These are phyloP conservation scores for Fusarium anthophilum DNA, from an alignment of 2,329 filamentous ascomycete genomes.

Conservation along the genomic window DNA sequence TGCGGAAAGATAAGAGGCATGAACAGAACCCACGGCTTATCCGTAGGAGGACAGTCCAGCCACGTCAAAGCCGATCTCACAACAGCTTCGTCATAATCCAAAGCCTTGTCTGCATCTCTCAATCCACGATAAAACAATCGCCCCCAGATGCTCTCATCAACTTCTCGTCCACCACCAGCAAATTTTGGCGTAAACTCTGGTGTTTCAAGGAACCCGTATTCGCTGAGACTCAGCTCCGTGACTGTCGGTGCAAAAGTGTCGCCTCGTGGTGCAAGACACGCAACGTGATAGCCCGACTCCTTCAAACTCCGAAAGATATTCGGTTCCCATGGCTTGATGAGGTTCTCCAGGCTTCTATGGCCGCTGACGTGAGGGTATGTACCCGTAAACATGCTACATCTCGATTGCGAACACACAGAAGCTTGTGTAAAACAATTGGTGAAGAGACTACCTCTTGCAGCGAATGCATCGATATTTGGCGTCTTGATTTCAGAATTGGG, in stretches of 20 bases:
- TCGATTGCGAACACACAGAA: slow-evolving; percentile 57
- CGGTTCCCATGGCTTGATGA: slow-evolving; percentile 60
- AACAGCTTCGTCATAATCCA: slow-evolving; percentile 57
- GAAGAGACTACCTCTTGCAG: slow-evolving; percentile 50
- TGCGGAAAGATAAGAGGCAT: slow-evolving; percentile 56
- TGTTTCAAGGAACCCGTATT: slow-evolving; percentile 56
- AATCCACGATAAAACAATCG: slow-evolving; percentile 54
- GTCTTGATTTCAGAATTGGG: slow-evolving; percentile 45
- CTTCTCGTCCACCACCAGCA: slow-evolving; percentile 24
- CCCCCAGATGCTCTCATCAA: slow-evolving; percentile 50
- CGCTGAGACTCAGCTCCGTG: slow-evolving; percentile 55
- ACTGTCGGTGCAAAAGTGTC: slow-evolving; percentile 55
- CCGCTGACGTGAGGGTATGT: slow-evolving; percentile 57
- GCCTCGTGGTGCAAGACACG: slow-evolving; percentile 54
- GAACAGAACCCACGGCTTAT: slow-evolving; percentile 55
- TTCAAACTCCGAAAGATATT: slow-evolving; percentile 57
- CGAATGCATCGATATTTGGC: slow-evolving; percentile 55
- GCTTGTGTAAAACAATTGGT: slow-evolving; percentile 58
- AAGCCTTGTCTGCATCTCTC: slow-evolving; percentile 47
- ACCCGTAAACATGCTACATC: slow-evolving; percentile 59
- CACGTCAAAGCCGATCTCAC: slow-evolving; percentile 54
- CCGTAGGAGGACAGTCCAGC: slow-evolving; percentile 53
- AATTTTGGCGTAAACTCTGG: slow-evolving; percentile 49
- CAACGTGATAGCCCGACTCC: slow-evolving; percentile 57
- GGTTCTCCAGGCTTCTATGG: slow-evolving; percentile 56